Conservation (phyloP, 1,284 basidiomycete genomes). For the Ustilago trichophora region DNA sequence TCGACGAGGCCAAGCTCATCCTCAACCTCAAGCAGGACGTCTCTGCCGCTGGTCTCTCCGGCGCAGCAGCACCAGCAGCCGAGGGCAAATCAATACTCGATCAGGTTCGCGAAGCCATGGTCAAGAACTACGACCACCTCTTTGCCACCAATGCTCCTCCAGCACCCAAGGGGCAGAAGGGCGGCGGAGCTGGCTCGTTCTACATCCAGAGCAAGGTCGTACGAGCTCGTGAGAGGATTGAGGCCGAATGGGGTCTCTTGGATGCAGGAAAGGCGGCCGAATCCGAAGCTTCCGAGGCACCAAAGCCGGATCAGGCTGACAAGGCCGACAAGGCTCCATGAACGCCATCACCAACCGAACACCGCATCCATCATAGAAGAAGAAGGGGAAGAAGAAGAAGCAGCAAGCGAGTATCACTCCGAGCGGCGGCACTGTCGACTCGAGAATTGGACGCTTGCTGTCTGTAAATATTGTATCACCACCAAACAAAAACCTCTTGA, state of each 20-base stretch:
- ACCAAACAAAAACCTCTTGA: background rate
- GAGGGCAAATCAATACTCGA: slow-evolving; percentile 46
- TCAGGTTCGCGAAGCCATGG: slow-evolving; percentile 46
- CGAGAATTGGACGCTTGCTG: background rate
- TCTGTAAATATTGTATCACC: slow-evolving; percentile 34
- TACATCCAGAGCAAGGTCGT: slow-evolving; percentile 97
- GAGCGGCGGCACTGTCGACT: too few relatives aligned
- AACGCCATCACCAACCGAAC: background rate
- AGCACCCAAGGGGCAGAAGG: slow-evolving; percentile 62
- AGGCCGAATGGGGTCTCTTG: slow-evolving; percentile 74
- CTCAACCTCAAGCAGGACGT: slow-evolving; percentile 82
- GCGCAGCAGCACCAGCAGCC: slow-evolving; percentile 17
- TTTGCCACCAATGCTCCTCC: slow-evolving; percentile 82
- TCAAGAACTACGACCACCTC: slow-evolving; percentile 84
- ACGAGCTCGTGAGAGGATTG: slow-evolving; percentile 90
- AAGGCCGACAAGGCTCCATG: slow-evolving; percentile 21
- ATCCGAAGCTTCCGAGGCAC: slow-evolving; percentile 12
- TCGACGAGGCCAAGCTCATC: slow-evolving; percentile 94
- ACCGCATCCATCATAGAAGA: background rate
- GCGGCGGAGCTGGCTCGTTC: slow-evolving; percentile 63
- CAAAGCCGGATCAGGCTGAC: slow-evolving; percentile 15
- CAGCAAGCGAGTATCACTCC: too few relatives aligned
- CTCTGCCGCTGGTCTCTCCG: slow-evolving; percentile 27
- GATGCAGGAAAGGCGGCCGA: slow-evolving; percentile 32
- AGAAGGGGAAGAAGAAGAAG: too few relatives aligned